These are phyloP conservation scores for Cyberlindnera meyerae DNA, from an alignment of 805 yeast genomes.

Conservation along the genomic window DNA sequence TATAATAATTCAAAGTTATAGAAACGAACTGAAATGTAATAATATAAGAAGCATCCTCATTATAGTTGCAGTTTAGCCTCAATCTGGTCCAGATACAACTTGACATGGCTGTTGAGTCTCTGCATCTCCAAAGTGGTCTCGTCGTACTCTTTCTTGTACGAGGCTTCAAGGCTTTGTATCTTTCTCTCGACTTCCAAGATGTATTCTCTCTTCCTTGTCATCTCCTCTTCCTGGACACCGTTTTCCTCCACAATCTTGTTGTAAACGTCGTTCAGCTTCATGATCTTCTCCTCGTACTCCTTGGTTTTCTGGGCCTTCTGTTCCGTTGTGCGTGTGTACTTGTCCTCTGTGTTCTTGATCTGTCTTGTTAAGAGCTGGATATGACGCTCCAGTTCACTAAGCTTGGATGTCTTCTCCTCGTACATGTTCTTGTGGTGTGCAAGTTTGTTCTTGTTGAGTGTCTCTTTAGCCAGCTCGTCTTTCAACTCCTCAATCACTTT, in stretches of 20 bases:
- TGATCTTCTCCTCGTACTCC: slow-evolving; percentile 32
- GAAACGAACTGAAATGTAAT: too few relatives aligned
- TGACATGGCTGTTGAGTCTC: slow-evolving; percentile 24
- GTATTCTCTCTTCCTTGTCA: slow-evolving; percentile 31
- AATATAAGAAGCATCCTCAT: too few relatives aligned
- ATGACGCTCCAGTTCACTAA: slow-evolving; percentile 32
- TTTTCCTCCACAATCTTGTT: slow-evolving; percentile 34
- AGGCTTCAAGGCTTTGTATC: slow-evolving; percentile 29
- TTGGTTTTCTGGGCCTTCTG: slow-evolving; percentile 33
- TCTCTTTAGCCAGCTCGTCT: slow-evolving; percentile 16
- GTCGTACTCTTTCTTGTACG: slow-evolving; percentile 36
- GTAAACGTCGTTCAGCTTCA: slow-evolving; percentile 32
- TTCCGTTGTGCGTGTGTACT: slow-evolving; percentile 31
- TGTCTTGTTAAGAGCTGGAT: slow-evolving; percentile 36
- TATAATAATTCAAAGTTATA: too few relatives aligned
- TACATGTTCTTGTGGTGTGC: slow-evolving; percentile 15
- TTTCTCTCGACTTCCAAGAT: slow-evolving; percentile 35
- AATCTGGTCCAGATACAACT: slow-evolving; percentile 23
- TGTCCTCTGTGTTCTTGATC: slow-evolving; percentile 36
- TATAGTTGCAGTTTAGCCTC: slow-evolving; percentile 19
- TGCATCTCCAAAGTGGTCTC: slow-evolving; percentile 31
- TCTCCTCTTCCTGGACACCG: slow-evolving; percentile 33
- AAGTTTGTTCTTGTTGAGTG: slow-evolving; percentile 12
- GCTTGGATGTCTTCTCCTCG: slow-evolving; percentile 19
- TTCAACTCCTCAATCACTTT: slow-evolving; percentile 22